Evolutionary conservation across 2,329 filamentous ascomycete species (phyloP).

Genomic region (Ophiosphaerella korrae): DNA sequence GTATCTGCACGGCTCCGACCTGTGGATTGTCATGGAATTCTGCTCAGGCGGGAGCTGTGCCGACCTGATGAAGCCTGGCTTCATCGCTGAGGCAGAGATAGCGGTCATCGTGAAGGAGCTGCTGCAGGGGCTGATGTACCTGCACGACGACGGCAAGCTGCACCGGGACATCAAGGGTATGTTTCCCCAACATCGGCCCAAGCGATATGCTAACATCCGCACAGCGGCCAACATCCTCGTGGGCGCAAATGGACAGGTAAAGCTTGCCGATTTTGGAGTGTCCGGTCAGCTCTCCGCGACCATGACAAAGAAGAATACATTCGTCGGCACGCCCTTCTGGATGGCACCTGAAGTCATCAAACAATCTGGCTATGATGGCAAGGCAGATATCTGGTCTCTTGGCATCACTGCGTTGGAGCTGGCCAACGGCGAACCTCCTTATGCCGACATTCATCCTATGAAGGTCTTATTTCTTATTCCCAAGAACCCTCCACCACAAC

Average conservation of each 20-base stretch:
- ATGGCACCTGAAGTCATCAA: slow-evolving; percentile 99
- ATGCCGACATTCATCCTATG: slow-evolving; percentile 97
- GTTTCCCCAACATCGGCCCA: slow-evolving; percentile 13
- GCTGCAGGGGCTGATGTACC: slow-evolving; percentile 85
- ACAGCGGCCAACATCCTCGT: slow-evolving; percentile 90
- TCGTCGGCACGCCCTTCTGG: slow-evolving; percentile 98
- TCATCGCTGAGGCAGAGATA: slow-evolving; percentile 93
- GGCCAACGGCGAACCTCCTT: slow-evolving; percentile 89
- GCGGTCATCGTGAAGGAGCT: slow-evolving; percentile 92
- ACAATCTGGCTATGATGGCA: slow-evolving; percentile 96
- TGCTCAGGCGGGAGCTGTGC: slow-evolving; percentile 96
- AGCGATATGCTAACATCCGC: slow-evolving; percentile 9
- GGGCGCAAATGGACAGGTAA: slow-evolving; percentile 89
- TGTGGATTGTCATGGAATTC: slow-evolving; percentile 99
- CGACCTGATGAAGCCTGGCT: slow-evolving; percentile 91
- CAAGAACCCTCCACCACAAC: slow-evolving; percentile 83
- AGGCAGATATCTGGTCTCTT: slow-evolving; percentile 96
- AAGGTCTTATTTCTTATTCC: slow-evolving; percentile 96
- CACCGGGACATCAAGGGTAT: slow-evolving; percentile 94
- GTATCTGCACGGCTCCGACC: slow-evolving; percentile 90
- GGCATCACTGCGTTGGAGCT: slow-evolving; percentile 93
- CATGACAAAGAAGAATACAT: slow-evolving; percentile 99
- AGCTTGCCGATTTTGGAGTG: slow-evolving; percentile 95
- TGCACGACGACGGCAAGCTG: slow-evolving; percentile 94
- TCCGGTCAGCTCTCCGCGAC: slow-evolving; percentile 95